These are phyloP conservation scores for Dinochytrium kinnereticum DNA, from an alignment of 371 early-diverging fungal species.

Conservation along the genomic window DNA sequence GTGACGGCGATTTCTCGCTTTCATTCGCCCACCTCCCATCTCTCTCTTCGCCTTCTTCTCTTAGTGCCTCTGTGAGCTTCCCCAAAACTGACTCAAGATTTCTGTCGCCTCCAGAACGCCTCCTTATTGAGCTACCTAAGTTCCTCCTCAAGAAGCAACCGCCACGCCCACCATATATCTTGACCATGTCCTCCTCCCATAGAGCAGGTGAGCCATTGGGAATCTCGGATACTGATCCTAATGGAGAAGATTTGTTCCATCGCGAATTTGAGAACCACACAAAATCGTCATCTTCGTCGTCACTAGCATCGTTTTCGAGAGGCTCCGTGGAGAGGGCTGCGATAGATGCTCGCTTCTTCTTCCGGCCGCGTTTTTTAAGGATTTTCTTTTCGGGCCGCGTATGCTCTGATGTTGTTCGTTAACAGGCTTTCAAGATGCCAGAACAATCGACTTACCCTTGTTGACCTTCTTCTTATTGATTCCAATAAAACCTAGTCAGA, in stretches of 20 bases:
- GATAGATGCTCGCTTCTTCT: not conserved
- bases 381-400: not conserved
- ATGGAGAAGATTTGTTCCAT: too few relatives aligned
- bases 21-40: not conserved
- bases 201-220: not conserved
- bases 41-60: not conserved
- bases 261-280: too few relatives aligned
- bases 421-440: too few relatives aligned
- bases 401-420: too few relatives aligned
- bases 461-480: slow-evolving; percentile 42
- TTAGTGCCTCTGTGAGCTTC: not conserved
- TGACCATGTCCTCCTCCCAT: not conserved
- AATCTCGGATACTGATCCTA: too few relatives aligned
- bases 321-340: not conserved
- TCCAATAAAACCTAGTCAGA: slow-evolving; percentile 41
- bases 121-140: not conserved
- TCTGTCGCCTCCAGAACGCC: not conserved
- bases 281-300: slow-evolving; percentile 12
- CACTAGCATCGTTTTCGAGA: not conserved
- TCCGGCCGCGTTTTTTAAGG: not conserved
- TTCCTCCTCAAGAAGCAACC: not conserved
- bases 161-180: not conserved
- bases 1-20: too few relatives aligned
- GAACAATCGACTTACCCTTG: not conserved
- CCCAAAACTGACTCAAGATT: not conserved